Percentiles rank a stretch among this genome's conserved stretches.
Evolutionary conservation across 2,329 filamentous ascomycete species (phyloP).

Genomic region (Knoxdaviesia capensis): DNA sequence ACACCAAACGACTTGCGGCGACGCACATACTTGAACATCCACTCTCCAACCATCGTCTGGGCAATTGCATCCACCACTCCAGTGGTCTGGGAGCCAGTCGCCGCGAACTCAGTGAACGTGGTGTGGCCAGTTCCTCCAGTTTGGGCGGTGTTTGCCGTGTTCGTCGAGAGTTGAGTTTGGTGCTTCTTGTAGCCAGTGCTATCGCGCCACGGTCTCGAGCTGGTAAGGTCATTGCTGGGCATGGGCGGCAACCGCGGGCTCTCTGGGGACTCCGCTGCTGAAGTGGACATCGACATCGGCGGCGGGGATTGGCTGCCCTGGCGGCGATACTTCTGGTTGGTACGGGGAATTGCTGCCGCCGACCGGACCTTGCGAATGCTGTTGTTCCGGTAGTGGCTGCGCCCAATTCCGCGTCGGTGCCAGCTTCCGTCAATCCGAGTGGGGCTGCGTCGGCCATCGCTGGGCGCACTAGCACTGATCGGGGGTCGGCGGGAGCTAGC

Average conservation of each 20-base stretch:
- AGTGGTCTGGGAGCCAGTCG: slow-evolving; percentile 43
- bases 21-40: slow-evolving; percentile 85
- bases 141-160: slow-evolving; percentile 28
- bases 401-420: slow-evolving; percentile 27
- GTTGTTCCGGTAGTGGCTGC: slow-evolving; percentile 30
- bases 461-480: slow-evolving; percentile 40
- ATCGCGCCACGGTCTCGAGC: slow-evolving; percentile 26
- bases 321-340: slow-evolving; percentile 23
- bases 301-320: slow-evolving; percentile 40
- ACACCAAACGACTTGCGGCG: slow-evolving; percentile 82
- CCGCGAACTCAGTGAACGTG: slow-evolving; percentile 15
- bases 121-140: slow-evolving; percentile 22
- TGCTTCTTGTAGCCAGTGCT: slow-evolving; percentile 22
- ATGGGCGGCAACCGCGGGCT: slow-evolving; percentile 55
- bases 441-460: slow-evolving; percentile 61
- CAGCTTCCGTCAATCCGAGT: slow-evolving; percentile 38
- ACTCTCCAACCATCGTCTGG: slow-evolving; percentile 94
- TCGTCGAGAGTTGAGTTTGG: slow-evolving; percentile 39
- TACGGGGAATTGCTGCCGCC: slow-evolving; percentile 47
- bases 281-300: slow-evolving; percentile 44
- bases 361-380: slow-evolving; percentile 74
- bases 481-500: slow-evolving; percentile 67
- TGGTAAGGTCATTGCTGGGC: slow-evolving; percentile 51
- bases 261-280: slow-evolving; percentile 31
- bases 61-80: slow-evolving; percentile 91